Evolutionary conservation across 352 stramenopile genomes (phyloP).

Genomic region (Pythium brachiatum): DNA sequence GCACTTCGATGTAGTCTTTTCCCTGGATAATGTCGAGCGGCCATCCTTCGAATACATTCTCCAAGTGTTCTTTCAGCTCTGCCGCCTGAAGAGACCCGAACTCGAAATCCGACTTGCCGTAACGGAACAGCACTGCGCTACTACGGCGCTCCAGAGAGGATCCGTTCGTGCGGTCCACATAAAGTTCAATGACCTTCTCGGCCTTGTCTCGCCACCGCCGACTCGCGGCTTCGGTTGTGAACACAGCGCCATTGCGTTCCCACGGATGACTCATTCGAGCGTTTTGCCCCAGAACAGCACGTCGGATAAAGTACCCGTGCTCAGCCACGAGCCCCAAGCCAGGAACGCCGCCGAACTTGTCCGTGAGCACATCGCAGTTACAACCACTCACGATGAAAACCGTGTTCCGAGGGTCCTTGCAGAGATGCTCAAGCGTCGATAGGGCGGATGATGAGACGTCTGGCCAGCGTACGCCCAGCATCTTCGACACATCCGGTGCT

Average conservation of each 20-base stretch:
- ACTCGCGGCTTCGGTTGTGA: conserved; percentile 46
- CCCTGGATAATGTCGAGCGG: conserved; percentile 77
- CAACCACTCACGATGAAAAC: conserved; percentile 98
- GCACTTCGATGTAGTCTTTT: conserved; percentile 98
- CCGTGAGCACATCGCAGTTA: conserved; percentile 93
- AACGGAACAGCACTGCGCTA: conserved; percentile 98
- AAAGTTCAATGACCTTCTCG: conserved; percentile 96
- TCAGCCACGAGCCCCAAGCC: conserved; percentile 97
- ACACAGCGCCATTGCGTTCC: conserved; percentile 67
- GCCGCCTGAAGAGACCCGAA: conserved; percentile 97
- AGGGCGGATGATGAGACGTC: conserved; percentile 70
- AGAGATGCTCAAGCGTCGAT: conserved; percentile 90
- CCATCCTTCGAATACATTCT: conserved; percentile 88
- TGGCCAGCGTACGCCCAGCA: conserved; percentile 76
- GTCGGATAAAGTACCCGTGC: conserved; percentile 96
- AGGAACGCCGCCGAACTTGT: conserved; percentile 93
- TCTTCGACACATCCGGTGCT: conserved; percentile 85
- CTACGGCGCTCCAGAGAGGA: conserved; percentile 97
- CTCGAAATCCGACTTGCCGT: conserved; percentile 97
- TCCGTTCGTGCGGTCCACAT: conserved; percentile 97
- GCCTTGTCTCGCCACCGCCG: conserved; percentile 94
- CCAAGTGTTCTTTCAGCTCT: conserved; percentile 97
- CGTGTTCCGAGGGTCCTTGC: conserved; percentile 92
- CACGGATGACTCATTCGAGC: conserved; percentile 63
- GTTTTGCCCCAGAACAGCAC: conserved; percentile 55